Conservation (phyloP, 345 rosid genomes). For the Eucalyptus curtisii region DNA sequence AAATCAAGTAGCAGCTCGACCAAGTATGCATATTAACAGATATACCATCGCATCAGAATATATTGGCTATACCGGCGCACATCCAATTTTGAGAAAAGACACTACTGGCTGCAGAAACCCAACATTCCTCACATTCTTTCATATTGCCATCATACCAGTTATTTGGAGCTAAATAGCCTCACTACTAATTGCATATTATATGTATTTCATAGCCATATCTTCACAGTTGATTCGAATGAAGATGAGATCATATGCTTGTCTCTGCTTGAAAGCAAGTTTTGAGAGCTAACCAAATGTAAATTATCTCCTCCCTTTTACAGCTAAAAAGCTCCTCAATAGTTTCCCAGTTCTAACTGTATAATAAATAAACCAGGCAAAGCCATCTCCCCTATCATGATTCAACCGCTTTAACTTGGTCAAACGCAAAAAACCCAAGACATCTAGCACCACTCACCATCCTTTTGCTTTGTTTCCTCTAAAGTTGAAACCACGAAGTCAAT, state of each 20-base stretch:
- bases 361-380: not conserved
- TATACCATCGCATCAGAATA: not conserved
- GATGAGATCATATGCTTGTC: not conserved
- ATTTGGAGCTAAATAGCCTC: not conserved
- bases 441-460: not conserved
- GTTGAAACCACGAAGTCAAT: not conserved
- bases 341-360: not conserved
- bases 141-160: not conserved
- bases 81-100: not conserved
- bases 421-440: not conserved
- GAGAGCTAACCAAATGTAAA: not conserved
- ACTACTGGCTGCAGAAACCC: not conserved
- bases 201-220: not conserved
- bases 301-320: not conserved
- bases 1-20: not conserved
- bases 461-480: not conserved
- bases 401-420: not conserved
- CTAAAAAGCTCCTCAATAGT: not conserved
- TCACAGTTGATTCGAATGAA: not conserved
- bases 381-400: not conserved
- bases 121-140: not conserved
- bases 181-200: not conserved
- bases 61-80: not conserved
- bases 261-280: not conserved
- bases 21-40: not conserved